A percentile compares a stretch with the other conserved stretches of the same genome.
phyloP scores from a whole-genome alignment of 176 grass and related monocot species.

The Carex scoparia region DNA sequence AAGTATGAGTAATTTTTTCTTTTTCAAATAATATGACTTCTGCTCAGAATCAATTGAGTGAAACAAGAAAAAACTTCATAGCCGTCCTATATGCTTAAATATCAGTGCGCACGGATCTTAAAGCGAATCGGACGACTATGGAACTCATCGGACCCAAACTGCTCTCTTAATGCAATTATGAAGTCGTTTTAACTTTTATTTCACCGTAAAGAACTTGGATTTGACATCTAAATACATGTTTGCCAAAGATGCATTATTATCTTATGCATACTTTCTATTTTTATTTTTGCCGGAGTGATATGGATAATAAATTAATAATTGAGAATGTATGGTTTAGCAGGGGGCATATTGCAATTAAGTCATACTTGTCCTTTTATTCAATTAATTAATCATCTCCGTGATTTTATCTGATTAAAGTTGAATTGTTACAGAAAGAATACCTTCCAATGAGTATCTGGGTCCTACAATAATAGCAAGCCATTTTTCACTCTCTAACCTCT shows the following conservation, averaged over 20 bases:
- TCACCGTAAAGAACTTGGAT: no score
- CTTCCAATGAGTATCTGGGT: slow-evolving; percentile 25
- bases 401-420: slow-evolving; percentile 18
- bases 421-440: slow-evolving; percentile 17
- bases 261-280: background rate
- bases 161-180: no score
- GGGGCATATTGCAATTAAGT: background rate
- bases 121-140: no score
- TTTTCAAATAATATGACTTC: background rate
- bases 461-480: background rate
- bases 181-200: no score
- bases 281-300: background rate
- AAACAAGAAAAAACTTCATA: no score
- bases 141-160: no score
- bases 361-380: background rate
- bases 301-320: background rate
- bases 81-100: no score
- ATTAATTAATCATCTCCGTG: slow-evolving; percentile 18
- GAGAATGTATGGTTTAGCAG: background rate
- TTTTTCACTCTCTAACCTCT: slow-evolving; percentile 15
- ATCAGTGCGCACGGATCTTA: no score
- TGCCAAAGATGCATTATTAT: background rate
- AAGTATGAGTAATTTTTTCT: no score
- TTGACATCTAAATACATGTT: background rate
- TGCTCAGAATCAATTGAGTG: background rate